Evolutionary conservation across 345 rosid species (phyloP), one percentile per base, ranked within the genome.

Genomic region (Euclidium syriacum): DNA sequence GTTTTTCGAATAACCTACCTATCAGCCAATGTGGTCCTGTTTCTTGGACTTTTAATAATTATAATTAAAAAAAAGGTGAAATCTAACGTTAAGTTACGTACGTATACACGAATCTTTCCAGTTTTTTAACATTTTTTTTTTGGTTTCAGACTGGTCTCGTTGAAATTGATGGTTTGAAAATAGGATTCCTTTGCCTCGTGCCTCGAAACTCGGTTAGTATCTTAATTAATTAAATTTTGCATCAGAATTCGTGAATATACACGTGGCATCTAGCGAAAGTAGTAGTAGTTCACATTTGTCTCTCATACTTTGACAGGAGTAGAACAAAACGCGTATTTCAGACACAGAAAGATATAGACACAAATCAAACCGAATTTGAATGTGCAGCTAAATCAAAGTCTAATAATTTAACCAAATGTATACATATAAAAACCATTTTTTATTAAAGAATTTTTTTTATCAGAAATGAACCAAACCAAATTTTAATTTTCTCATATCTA

Each of bases 101-200:
- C 1, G 26, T 38, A n/a, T n/a, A 36, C 34, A 25, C 67, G 67
- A 62, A 62, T 62, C 67, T 62, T 62, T 38, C 15, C 22, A 38
- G 16, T 38, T 50, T 50, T 20, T 11, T 29, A 51, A n/a, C 6
- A 50, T 22, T 15, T 27, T 11, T 49, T 10, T 5, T n/a, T n/a
- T n/a, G n/a, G n/a, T 39, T 32, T 18, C 48, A 49, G 30, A 63
- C 10, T n/a, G 61, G 69, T 64, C 1, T 3, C 61, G 18, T 9
- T 23, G 52, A 52, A 64, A 29, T 15, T 52, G 32, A 43, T 10
- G 40, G 19, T 62, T 62, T 49, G 27, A 63, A n/a, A 23, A 63
- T 64, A 39, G 51, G 68, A 64, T 64, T 64, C 68, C 41, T 30
- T 51, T 52, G 27, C 20, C 58, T 63, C 51, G 51, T 23, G 59